Evolutionary conservation across 768 basidiomycete genomes (phyloP), one percentile per base, ranked within the genome.

Genomic region (Russula earlei): DNA sequence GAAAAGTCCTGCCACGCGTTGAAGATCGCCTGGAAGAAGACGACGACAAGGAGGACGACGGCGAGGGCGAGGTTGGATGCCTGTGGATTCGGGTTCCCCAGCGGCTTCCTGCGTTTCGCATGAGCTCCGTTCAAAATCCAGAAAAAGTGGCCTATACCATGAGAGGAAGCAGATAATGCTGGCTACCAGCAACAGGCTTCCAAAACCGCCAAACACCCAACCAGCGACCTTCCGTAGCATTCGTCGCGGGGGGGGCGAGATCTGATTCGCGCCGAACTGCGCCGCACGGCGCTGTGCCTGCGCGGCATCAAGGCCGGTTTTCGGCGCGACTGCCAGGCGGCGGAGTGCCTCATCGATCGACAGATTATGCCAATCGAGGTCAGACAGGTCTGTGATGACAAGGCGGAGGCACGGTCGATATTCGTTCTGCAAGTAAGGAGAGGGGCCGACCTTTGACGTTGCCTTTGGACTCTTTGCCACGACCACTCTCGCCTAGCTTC

Each of bases 41-140:
- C 66, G 56, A 75, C 73, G 34, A 74, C 60, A 17, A 78, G 67
- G 8, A 85, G 72, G 12, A 84, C 75, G 33, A 84, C 68, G 1
- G 81, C 82, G 5, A 84, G 72, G 8, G 81, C 83, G 22, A 85
- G 72, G 62, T 84, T 83, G 14, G 81, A 74, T 0, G 71, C 71
- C 11, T 69, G 64, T 8, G 83, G 82, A 46, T 73, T 64, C 1
- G 79, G 77, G 31, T 78, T 71, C 2, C 82, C 82, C 15, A 84
- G 72, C 0, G 83, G 83, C 67, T 76, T 76, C 80, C 80, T 80
- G 56, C 1, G 9, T 19, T 20, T 29, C 6, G 10, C 7, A 14
- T 22, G 1, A 4, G 29, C 29, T 10, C 3, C 3, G n/a, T n/a
- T 24, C 20, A 17, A 11, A 27, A 47, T 12, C 6, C 31, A 3